These are phyloP conservation scores for Cladochytrium replicatum DNA, from an alignment of 192 early-diverging fungal genomes.

Conservation along the genomic window DNA sequence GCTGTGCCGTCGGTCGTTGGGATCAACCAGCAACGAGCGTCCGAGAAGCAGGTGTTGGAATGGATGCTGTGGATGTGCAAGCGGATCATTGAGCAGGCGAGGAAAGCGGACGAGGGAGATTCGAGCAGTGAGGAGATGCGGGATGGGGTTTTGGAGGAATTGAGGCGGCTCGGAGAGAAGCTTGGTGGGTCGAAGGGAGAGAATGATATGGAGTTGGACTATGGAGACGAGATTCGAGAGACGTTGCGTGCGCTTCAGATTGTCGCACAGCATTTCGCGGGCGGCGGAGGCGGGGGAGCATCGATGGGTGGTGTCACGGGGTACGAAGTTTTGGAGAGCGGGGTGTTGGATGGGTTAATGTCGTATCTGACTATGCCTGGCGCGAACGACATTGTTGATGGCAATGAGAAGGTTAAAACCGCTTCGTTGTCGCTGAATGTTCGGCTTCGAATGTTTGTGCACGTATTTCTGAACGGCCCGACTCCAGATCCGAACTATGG, in stretches of 20 bases:
- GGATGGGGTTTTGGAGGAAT: too few relatives aligned
- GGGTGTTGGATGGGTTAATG: constrained; percentile 53
- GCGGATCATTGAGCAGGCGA: too few relatives aligned
- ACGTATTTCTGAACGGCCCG: constrained; percentile 44
- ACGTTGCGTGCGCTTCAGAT: background rate
- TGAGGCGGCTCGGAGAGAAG: too few relatives aligned
- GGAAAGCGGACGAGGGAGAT: too few relatives aligned
- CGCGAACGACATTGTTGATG: constrained; percentile 4
- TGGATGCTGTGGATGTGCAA: too few relatives aligned
- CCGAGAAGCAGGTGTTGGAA: too few relatives aligned
- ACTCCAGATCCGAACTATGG: constrained; percentile 23
- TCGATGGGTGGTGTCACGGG: constrained; percentile 51
- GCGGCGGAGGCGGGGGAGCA: constrained; percentile 16
- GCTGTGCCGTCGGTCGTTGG: too few relatives aligned
- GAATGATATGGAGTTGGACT: background rate
- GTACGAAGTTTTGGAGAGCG: constrained; percentile 71
- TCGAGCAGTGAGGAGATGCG: too few relatives aligned
- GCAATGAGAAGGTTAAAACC: background rate
- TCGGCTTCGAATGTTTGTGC: constrained; percentile 33
- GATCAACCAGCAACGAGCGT: too few relatives aligned
- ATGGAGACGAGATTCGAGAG: too few relatives aligned
- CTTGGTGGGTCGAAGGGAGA: too few relatives aligned
- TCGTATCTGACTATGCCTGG: constrained; percentile 31
- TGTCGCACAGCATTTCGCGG: constrained; percentile 22
- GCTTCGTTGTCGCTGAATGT: constrained; percentile 1